Conservation (phyloP, 2,329 filamentous ascomycete species). For the Ophiostoma novo-ulmi region DNA sequence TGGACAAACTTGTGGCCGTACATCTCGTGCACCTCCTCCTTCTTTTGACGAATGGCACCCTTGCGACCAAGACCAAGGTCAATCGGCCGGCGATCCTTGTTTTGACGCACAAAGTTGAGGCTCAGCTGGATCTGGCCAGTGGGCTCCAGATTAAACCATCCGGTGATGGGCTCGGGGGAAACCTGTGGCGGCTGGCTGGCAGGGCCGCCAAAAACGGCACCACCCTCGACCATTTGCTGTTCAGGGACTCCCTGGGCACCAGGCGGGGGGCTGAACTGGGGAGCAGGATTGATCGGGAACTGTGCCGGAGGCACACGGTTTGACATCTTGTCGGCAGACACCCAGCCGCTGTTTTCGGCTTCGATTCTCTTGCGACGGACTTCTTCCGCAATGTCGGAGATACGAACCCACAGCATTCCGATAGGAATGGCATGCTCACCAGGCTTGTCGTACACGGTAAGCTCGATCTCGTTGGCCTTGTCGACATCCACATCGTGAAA, state of each 20-base stretch:
- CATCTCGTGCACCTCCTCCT: constrained; percentile 97
- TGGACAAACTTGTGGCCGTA: constrained; percentile 99
- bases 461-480: constrained; percentile 96
- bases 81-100: constrained; percentile 73
- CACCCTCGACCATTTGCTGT: constrained; percentile 28
- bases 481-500: constrained; percentile 89
- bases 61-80: constrained; percentile 90
- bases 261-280: constrained; percentile 44
- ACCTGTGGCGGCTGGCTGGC: constrained; percentile 43
- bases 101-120: constrained; percentile 87
- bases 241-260: constrained; percentile 35
- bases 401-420: constrained; percentile 89
- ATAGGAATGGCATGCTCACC: constrained; percentile 88
- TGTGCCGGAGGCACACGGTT: constrained; percentile 46
- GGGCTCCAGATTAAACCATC: constrained; percentile 96
- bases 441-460: constrained; percentile 95
- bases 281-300: constrained; percentile 51
- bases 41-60: constrained; percentile 92
- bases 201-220: constrained; percentile 28
- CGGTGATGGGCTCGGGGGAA: constrained; percentile 66
- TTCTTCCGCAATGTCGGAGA: constrained; percentile 96
- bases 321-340: constrained; percentile 87
- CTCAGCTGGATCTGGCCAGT: constrained; percentile 87
- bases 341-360: constrained; percentile 90
- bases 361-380: constrained; percentile 97